These are phyloP conservation scores for Psilocybe tampanensis DNA, from an alignment of 768 basidiomycete species.

Conservation along the genomic window DNA sequence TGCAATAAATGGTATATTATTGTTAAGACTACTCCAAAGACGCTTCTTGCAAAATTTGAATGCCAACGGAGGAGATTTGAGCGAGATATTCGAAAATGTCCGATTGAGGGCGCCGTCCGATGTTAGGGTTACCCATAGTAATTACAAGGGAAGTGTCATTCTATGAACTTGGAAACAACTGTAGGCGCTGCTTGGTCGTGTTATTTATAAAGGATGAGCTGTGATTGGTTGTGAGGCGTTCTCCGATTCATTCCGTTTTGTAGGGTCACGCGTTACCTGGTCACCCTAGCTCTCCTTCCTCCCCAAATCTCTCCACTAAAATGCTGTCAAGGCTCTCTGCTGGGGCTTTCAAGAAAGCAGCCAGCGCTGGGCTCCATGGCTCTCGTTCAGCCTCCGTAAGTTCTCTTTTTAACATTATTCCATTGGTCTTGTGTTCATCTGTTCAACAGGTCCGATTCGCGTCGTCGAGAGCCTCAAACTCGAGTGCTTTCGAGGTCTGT, in stretches of 20 bases:
- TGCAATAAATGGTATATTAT: too few relatives aligned
- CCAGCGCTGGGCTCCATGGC: slow-evolving; percentile 42
- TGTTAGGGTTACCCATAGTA: too few relatives aligned
- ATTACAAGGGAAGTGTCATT: too few relatives aligned
- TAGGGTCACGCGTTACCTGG: slow-evolving; percentile 47
- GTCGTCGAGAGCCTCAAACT: slow-evolving; percentile 60
- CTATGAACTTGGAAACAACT: too few relatives aligned
- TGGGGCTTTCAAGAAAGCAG: slow-evolving; percentile 66
- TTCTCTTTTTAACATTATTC: slow-evolving; percentile 13
- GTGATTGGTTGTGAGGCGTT: slow-evolving; percentile 34
- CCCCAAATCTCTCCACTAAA: slow-evolving; percentile 54
- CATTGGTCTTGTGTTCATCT: slow-evolving; percentile 12
- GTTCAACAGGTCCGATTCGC: slow-evolving; percentile 66
- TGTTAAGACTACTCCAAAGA: too few relatives aligned
- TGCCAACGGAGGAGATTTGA: too few relatives aligned
- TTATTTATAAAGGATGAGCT: slow-evolving; percentile 8
- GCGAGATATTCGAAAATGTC: too few relatives aligned
- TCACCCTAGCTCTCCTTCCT: slow-evolving; percentile 39
- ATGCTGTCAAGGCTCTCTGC: slow-evolving; percentile 85
- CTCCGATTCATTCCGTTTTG: slow-evolving; percentile 54
- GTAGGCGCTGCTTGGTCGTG: neutral
- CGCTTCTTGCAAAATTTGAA: too few relatives aligned
- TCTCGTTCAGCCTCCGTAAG: slow-evolving; percentile 56
- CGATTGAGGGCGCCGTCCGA: too few relatives aligned
- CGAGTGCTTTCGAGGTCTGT: slow-evolving; percentile 67